phyloP scores from a whole-genome alignment of 1,284 basidiomycete genomes.

The Takashimella tepidaria region DNA sequence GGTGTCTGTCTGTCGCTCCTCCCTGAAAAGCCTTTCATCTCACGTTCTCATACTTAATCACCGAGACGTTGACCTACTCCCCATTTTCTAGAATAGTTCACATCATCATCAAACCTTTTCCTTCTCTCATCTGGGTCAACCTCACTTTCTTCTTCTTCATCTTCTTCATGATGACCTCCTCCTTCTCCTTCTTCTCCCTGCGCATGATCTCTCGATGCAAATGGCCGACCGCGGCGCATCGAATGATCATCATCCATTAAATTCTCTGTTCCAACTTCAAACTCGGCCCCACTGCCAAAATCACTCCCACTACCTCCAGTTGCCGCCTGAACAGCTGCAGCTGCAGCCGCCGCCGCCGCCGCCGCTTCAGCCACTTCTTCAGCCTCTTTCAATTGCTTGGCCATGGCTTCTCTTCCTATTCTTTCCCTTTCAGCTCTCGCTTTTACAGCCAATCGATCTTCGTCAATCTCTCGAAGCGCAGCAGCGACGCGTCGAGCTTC shows the following conservation, averaged over 20 bases:
- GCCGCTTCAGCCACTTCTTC: background rate
- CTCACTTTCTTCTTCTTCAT: conserved; percentile 1
- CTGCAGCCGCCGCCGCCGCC: no score
- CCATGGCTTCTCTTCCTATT: conserved; percentile 19
- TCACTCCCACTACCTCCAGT: no score
- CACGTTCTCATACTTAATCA: no score
- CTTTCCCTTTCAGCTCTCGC: conserved; percentile 33
- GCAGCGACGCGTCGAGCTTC: conserved; percentile 32
- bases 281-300: no score
- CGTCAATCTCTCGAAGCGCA: conserved; percentile 37
- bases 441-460: conserved; percentile 34
- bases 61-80: background rate
- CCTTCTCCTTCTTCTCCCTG: background rate
- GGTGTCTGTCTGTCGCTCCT: no score
- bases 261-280: background rate
- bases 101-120: conserved; percentile 6
- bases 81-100: background rate
- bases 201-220: no score
- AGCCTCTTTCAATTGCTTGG: conserved; percentile 8
- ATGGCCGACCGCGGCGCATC: no score
- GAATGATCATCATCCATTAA: background rate
- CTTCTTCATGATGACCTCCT: background rate
- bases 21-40: no score
- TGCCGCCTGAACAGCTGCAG: background rate
- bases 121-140: conserved; percentile 7